Evolutionary conservation across 148 eudicot species (phyloP), one percentile per base, ranked within the genome.

Genomic region (Pharnaceum exiguum): DNA sequence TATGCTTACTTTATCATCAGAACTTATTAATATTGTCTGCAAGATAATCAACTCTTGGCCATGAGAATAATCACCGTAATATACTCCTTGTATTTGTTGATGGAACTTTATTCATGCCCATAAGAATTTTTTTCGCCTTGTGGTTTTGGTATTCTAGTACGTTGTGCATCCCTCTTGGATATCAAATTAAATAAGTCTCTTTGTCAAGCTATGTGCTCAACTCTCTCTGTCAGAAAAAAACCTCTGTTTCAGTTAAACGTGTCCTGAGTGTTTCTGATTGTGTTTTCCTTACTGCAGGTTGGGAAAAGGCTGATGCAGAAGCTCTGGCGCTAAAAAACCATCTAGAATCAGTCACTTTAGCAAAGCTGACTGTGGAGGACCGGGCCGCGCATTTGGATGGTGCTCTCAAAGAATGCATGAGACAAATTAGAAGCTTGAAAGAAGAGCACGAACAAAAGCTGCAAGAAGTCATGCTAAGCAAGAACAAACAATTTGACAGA

Each of bases 251-350:
- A 29, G 18, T 16, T 7, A 29, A 44, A 22, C 38, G 40, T 32
- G 3, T 25, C 30, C 28, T 17, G 16, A 30, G 19, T 24, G 33
- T 50, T 16, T 50, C 51, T 52, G 27, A 46, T 31, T 13, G 25
- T n/a, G 29, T 5, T 16, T 50, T 18, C 27, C 53, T 28, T 59
- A 10, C 31, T 77, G 31, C 81, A 94, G 99, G 99, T 61, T 94
- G 99, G 99, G 99, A 94, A 69, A 94, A 89, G 75, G 99, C 96
- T 45, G 99, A 94, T 48, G 80, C 89, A 19, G 99, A 94, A 77
- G 96, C 96, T 67, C 64, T 82, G 59, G 66, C 96, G 17, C 63
- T 94, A 55, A 94, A 86, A 78, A 78, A 67, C 67, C 91, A 94
- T 48, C 73, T 94, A n/a, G 99, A 94, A 52, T 68, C 99, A 15